phyloP scores from a whole-genome alignment of 768 basidiomycete genomes.

The Porpolomopsis calyptriformis region DNA sequence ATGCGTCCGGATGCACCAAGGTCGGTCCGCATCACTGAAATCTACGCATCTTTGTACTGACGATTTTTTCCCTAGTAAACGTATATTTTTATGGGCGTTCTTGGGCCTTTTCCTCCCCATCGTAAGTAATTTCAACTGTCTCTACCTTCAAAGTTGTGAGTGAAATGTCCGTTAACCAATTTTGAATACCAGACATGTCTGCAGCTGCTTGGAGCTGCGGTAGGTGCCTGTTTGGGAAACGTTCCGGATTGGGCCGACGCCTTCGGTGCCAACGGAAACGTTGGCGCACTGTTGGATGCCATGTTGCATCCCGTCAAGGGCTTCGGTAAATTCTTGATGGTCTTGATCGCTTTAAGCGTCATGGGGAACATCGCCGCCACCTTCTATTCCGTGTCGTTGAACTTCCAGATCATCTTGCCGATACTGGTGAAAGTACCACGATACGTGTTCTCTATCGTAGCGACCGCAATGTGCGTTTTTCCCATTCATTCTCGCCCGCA shows the following conservation, averaged over 20 bases:
- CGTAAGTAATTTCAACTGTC: conserved; percentile 30
- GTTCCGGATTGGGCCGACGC: conserved; percentile 47
- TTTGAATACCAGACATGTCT: conserved; percentile 28
- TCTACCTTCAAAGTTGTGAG: not conserved
- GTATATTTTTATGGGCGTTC: conserved; percentile 56
- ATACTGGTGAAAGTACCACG: conserved; percentile 45
- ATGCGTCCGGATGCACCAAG: conserved; percentile 33
- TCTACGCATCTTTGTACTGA: not conserved
- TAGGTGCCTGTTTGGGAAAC: conserved; percentile 42
- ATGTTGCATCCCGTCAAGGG: conserved; percentile 49
- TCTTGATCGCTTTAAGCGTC: conserved; percentile 65
- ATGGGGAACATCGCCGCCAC: conserved; percentile 8
- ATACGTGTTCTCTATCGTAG: conserved; percentile 56
- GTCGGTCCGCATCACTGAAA: conserved; percentile 22
- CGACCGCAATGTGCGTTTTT: conserved; percentile 49
- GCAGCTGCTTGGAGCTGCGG: conserved; percentile 57
- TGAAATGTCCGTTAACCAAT: not conserved
- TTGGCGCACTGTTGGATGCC: conserved; percentile 55
- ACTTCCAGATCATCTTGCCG: conserved; percentile 6
- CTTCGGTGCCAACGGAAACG: conserved; percentile 41
- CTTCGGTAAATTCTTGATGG: conserved; percentile 64
- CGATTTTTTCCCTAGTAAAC: conserved; percentile 25
- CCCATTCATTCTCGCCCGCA: not conserved
- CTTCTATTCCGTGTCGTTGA: conserved; percentile 7
- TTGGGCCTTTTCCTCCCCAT: conserved; percentile 51